Conservation (phyloP, 1,284 basidiomycete species). For the Pterula multifida region DNA sequence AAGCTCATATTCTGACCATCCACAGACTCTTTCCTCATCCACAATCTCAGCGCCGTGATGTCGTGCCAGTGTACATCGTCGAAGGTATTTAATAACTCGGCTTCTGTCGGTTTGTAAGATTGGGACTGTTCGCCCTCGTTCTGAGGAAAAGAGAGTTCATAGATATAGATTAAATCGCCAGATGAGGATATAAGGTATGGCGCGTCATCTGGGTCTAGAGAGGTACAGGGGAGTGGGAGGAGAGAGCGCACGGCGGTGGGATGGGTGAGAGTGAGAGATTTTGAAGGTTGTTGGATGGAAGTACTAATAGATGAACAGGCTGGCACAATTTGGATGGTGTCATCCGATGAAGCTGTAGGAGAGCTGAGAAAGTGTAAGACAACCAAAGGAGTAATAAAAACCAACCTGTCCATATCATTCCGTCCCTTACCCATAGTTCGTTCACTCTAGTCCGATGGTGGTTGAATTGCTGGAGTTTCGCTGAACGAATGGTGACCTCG, state of each 20-base stretch:
- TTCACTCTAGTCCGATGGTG: constrained; percentile 76
- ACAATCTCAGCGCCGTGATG: constrained; percentile 61
- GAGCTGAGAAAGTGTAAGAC: constrained; percentile 7
- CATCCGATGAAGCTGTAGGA: constrained; percentile 73
- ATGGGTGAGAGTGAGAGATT: constrained; percentile 35
- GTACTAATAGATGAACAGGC: constrained; percentile 29
- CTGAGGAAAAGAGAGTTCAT: constrained; percentile 41
- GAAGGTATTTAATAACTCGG: constrained; percentile 45
- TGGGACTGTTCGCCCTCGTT: background rate
- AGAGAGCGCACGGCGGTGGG: constrained; percentile 60
- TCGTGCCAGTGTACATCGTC: constrained; percentile 81
- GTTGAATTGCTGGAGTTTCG: constrained; percentile 26
- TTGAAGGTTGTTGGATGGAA: constrained; percentile 13
- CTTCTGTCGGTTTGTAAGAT: constrained; percentile 18
- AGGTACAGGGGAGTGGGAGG: constrained; percentile 51
- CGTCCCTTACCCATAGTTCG: constrained; percentile 51
- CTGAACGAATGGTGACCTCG: constrained; percentile 38
- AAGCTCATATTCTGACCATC: background rate
- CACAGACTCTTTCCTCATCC: constrained; percentile 42
- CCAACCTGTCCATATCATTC: constrained; percentile 77
- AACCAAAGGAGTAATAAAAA: constrained; percentile 2
- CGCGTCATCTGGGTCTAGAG: constrained; percentile 19
- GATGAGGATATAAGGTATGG: constrained; percentile 67
- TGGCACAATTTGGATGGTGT: constrained; percentile 54
- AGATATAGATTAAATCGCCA: constrained; percentile 71